phyloP scores from a whole-genome alignment of 345 rosid species.

The Geranium brycei region DNA sequence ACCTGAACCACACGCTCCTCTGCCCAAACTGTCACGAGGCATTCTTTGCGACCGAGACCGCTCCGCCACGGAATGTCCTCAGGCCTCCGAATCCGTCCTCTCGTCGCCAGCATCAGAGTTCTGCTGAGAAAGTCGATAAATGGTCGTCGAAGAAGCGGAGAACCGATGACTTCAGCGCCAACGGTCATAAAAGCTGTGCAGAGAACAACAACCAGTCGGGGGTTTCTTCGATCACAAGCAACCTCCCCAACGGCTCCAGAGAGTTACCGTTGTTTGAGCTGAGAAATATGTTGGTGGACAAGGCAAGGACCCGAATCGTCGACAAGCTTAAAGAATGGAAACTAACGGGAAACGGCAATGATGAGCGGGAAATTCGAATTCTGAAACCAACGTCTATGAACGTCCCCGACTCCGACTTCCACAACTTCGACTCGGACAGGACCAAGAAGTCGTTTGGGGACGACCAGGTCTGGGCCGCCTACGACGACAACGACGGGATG shows the following conservation, averaged over 20 bases:
- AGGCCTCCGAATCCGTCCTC: constrained; percentile 24
- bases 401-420: constrained; percentile 79
- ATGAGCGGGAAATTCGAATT: no score
- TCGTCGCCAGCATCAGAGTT: constrained; percentile 30
- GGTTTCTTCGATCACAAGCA: not conserved
- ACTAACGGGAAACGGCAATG: no score
- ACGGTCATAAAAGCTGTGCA: constrained; percentile 15
- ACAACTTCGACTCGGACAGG: constrained; percentile 60
- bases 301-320: constrained; percentile 24
- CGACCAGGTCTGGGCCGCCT: constrained; percentile 83
- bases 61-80: constrained; percentile 35
- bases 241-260: constrained; percentile 19
- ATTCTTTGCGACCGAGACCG: constrained; percentile 43
- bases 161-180: constrained; percentile 18
- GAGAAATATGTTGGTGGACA: constrained; percentile 33
- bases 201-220: not conserved
- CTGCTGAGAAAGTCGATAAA: constrained; percentile 20
- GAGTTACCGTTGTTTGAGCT: constrained; percentile 32
- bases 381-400: constrained; percentile 20
- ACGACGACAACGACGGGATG: constrained; percentile 72
- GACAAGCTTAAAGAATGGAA: constrained; percentile 30
- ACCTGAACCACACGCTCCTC: constrained; percentile 47
- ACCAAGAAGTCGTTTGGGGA: constrained; percentile 45
- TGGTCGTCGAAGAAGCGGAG: constrained; percentile 27
- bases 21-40: constrained; percentile 54